Evolutionary conservation across 108 stramenopile species (phyloP).

Genomic region (Cyclotella sp.): DNA sequence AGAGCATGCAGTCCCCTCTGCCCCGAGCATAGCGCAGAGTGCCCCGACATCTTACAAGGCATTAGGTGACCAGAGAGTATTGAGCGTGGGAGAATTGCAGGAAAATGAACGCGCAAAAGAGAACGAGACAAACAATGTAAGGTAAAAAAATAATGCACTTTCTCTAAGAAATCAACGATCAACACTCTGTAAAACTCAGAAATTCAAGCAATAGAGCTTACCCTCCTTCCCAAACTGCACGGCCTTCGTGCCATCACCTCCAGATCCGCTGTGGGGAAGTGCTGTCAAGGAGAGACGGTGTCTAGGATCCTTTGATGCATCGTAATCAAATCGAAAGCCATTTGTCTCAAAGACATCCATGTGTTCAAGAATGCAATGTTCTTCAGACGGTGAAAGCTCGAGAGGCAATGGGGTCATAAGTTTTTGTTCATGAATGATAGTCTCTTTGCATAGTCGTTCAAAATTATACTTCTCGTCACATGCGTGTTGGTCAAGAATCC

Average conservation of each 20-base stretch:
- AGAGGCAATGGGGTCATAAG: slow-evolving; percentile 83
- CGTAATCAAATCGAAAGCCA: slow-evolving; percentile 89
- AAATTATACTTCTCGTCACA: slow-evolving; percentile 89
- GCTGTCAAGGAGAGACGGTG: slow-evolving; percentile 87
- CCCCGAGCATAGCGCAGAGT: slow-evolving; percentile 88
- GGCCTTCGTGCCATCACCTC: slow-evolving; percentile 82
- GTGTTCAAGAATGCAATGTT: slow-evolving; percentile 89
- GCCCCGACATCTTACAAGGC: slow-evolving; percentile 75
- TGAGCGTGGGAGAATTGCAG: no score
- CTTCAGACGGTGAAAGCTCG: slow-evolving; percentile 89
- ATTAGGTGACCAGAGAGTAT: no score
- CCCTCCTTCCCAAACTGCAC: slow-evolving; percentile 91
- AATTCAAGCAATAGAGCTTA: background rate
- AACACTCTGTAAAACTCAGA: background rate
- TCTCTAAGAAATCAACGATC: background rate
- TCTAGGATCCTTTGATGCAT: slow-evolving; percentile 76
- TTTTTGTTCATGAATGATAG: slow-evolving; percentile 83
- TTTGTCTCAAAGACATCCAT: slow-evolving; percentile 90
- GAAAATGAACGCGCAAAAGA: no score
- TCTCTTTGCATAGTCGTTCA: slow-evolving; percentile 70
- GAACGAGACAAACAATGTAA: no score
- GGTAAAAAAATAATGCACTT: no score
- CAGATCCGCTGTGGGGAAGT: slow-evolving; percentile 90
- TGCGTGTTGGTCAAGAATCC: slow-evolving; percentile 97
- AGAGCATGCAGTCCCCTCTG: slow-evolving; percentile 53